These are phyloP conservation scores for Tuber calosporum DNA, from an alignment of 495 filamentous ascomycete species.

Conservation along the genomic window DNA sequence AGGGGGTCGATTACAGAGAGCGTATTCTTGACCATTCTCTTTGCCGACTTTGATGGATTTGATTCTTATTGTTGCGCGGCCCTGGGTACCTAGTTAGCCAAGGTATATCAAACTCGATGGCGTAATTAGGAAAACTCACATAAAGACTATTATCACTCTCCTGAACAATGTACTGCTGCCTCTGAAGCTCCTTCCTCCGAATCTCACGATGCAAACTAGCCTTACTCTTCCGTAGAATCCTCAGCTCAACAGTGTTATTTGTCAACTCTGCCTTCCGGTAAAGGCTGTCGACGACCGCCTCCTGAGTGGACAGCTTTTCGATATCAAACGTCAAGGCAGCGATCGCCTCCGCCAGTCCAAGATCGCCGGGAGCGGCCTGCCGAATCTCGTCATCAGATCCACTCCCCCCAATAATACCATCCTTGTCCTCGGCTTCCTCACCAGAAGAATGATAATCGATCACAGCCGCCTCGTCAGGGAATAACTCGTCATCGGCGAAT, in stretches of 20 bases:
- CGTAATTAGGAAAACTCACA: conserved; percentile 41
- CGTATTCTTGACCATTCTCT: conserved; percentile 87
- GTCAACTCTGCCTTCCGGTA: conserved; percentile 92
- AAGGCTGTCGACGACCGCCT: conserved; percentile 83
- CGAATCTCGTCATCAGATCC: conserved; percentile 76
- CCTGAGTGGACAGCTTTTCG: conserved; percentile 78
- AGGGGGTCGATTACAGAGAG: conserved; percentile 54
- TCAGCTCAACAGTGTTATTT: conserved; percentile 86
- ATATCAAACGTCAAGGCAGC: conserved; percentile 77
- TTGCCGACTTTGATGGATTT: conserved; percentile 88
- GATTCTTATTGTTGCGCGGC: conserved; percentile 79
- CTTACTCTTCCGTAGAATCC: conserved; percentile 90
- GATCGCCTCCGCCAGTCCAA: conserved; percentile 89
- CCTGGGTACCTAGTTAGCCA: conserved; percentile 13
- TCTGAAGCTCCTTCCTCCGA: conserved; percentile 85
- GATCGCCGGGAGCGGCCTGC: conserved; percentile 89
- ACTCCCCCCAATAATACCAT: conserved; percentile 30
- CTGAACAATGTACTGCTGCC: conserved; percentile 94
- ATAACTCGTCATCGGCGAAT: conserved; percentile 77
- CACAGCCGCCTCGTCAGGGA: conserved; percentile 60
- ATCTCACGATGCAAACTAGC: conserved; percentile 87
- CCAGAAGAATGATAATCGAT: conserved; percentile 22
- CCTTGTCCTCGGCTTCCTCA: conserved; percentile 22
- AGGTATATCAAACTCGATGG: not conserved
- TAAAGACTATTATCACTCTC: conserved; percentile 97